These are phyloP conservation scores for Mimosa bimucronata DNA, from an alignment of 306 rosid genomes.

Conservation along the genomic window DNA sequence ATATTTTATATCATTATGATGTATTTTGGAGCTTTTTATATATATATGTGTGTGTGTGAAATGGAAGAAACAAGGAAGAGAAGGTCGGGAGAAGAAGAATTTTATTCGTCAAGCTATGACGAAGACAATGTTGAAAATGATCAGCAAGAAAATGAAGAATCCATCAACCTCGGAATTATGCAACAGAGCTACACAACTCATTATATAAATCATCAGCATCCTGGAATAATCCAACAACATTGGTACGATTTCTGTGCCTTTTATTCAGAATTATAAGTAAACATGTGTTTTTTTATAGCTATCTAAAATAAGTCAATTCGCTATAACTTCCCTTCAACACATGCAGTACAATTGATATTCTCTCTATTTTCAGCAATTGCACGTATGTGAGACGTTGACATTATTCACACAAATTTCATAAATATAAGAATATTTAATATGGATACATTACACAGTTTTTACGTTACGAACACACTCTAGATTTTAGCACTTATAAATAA, in stretches of 20 bases:
- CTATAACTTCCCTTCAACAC: neutral
- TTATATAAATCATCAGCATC: conserved; percentile 30
- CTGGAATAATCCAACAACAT: neutral
- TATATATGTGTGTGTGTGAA: neutral
- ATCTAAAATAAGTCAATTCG: neutral
- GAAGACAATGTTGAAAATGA: conserved; percentile 26
- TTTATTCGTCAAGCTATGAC: conserved; percentile 29
- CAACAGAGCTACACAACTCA: conserved; percentile 20
- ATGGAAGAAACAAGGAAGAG: conserved; percentile 42
- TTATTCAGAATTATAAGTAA: neutral
- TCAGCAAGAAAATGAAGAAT: conserved; percentile 2
- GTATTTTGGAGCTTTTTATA: too few relatives aligned
- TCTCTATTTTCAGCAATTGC: neutral
- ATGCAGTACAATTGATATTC: too few relatives aligned
- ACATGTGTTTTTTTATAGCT: too few relatives aligned
- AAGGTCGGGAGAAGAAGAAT: conserved; percentile 12
- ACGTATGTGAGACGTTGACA: neutral
- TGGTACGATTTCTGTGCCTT: neutral
- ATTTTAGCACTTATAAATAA: neutral
- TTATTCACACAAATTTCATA: neutral
- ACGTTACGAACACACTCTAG: neutral
- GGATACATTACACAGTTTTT: neutral
- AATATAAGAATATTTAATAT: neutral
- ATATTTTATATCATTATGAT: neutral
- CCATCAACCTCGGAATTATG: neutral